Evolutionary conservation across 148 eudicot genomes (phyloP), one percentile per base, ranked within the genome.

Genomic region (Diospyros lotus): DNA sequence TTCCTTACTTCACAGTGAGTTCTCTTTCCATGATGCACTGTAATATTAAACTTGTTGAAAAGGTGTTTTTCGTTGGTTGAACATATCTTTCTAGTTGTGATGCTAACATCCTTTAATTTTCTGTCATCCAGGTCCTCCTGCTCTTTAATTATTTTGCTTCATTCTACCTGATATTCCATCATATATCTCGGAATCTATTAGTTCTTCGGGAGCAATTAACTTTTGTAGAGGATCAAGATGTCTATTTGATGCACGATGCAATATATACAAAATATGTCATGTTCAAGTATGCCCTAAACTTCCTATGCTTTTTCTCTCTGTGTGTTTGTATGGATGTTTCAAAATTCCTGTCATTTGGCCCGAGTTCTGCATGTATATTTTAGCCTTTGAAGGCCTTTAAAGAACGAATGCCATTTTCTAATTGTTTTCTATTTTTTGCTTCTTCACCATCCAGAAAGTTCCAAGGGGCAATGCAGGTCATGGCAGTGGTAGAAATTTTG

Each of bases 1-100:
- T 93, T 52, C 97, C 99, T 74, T 95, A 86, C 75, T 95, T 92
- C 80, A 82, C 94, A 5, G 98, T 95, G 84, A 95, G 98, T 77
- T 53, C 61, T 52, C 42, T 53, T 28, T 4, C 44, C 69, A 50
- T 45, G 18, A 39, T 10, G 43, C 46, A n/a, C 39, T 73, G 5
- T 10, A 58, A 38, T 52, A 1, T 10, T 61, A 51, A 62, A 54
- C 56, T 70, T 13, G 75, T 52, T 12, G 66, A 14, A 41, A 0
- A 39, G 39, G 9, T 5, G 12, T 5, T 17, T 28, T 42, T 15
- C 44, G 6, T 18, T 65, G 41, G 28, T 66, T 75, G 42, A 11
- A 53, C 4, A 54, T 5, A 6, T 69, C 48, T 50, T 45, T 58
- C 3, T 72, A 46, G 38, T 44, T 40, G 60, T 61, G 46, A 77